Evolutionary conservation across 805 yeast genomes (phyloP).

Genomic region (Saccharomyces paradoxus): DNA sequence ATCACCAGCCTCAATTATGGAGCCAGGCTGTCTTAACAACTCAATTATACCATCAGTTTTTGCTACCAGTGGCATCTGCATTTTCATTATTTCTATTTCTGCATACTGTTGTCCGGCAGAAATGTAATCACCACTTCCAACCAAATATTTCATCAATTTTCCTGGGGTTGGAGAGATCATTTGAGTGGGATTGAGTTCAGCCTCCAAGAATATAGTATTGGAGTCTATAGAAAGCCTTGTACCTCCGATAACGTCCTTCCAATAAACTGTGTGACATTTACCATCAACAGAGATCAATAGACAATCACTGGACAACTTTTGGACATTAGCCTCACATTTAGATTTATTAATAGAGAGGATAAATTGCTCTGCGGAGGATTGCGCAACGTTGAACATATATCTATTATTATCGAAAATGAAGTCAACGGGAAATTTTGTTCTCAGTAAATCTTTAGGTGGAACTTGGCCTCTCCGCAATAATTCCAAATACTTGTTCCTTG

Average conservation of each 20-base stretch:
- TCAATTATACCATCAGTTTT: conserved; percentile 90
- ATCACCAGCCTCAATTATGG: conserved; percentile 92
- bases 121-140: conserved; percentile 92
- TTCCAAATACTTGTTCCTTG: conserved; percentile 56
- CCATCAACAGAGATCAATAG: conserved; percentile 82
- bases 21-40: conserved; percentile 93
- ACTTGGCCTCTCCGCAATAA: conserved; percentile 93
- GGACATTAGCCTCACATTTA: conserved; percentile 76
- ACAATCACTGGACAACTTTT: conserved; percentile 89
- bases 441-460: conserved; percentile 70
- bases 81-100: conserved; percentile 98
- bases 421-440: conserved; percentile 85
- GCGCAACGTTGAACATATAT: conserved; percentile 92
- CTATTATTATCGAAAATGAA: conserved; percentile 91
- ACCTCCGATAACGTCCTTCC: conserved; percentile 95
- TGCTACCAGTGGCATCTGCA: conserved; percentile 96
- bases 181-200: conserved; percentile 97
- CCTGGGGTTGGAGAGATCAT: conserved; percentile 98
- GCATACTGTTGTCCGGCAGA: conserved; percentile 90
- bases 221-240: conserved; percentile 92
- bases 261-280: conserved; percentile 87
- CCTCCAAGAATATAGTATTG: conserved; percentile 88
- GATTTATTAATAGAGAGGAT: conserved; percentile 91
- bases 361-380: conserved; percentile 77
- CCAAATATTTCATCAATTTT: conserved; percentile 85